Percentiles rank a stretch among this genome's conserved stretches.
Conservation (phyloP, 805 yeast genomes). For the Candida fluviatilis region DNA sequence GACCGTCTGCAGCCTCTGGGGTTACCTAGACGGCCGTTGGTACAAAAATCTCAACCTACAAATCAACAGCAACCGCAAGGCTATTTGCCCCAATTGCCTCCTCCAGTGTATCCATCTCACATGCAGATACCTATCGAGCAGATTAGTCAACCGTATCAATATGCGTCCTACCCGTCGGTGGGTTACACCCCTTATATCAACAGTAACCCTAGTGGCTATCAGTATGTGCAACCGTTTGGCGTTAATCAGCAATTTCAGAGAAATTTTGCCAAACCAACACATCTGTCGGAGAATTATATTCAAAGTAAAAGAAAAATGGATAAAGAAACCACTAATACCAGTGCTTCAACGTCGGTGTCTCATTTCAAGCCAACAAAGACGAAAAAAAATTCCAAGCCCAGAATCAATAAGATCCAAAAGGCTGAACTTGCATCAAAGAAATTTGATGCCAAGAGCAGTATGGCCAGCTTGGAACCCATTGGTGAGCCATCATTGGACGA, state of each 20-base stretch:
- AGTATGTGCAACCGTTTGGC: slow-evolving; percentile 1
- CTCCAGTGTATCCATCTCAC: slow-evolving; percentile 1
- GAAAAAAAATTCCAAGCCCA: slow-evolving; percentile 32
- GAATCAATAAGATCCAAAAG: slow-evolving; percentile 30
- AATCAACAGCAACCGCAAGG: neutral
- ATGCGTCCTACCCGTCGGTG: neutral
- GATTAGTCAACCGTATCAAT: slow-evolving; percentile 3
- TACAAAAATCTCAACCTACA: neutral
- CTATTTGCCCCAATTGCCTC: neutral
- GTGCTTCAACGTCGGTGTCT: neutral
- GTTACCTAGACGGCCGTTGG: too few relatives aligned
- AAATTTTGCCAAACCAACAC: neutral
- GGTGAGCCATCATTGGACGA: slow-evolving; percentile 24
- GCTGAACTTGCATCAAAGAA: slow-evolving; percentile 1
- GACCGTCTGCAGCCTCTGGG: too few relatives aligned
- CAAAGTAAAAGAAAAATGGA: neutral
- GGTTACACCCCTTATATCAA: slow-evolving; percentile 2
- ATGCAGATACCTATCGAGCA: slow-evolving; percentile 4
- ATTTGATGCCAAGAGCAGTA: neutral
- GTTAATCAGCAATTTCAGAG: slow-evolving; percentile 1
- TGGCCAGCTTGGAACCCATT: slow-evolving; percentile 3
- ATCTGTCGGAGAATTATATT: neutral
- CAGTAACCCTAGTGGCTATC: slow-evolving; percentile 4
- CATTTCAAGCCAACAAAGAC: slow-evolving; percentile 34
- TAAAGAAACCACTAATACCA: neutral